phyloP scores from a whole-genome alignment of 2,329 filamentous ascomycete species.

The Trichoderma sp. region DNA sequence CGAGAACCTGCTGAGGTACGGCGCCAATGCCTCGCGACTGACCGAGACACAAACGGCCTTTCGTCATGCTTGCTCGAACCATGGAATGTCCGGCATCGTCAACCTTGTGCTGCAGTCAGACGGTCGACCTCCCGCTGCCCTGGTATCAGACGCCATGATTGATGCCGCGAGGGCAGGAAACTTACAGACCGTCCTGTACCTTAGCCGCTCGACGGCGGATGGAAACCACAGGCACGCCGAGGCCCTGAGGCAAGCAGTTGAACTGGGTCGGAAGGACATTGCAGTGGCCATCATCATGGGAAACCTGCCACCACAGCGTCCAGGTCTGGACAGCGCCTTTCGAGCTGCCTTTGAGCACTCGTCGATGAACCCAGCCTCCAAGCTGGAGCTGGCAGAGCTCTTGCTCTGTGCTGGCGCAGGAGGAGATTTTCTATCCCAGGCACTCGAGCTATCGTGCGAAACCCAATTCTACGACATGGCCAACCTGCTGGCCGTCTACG shows the following conservation, averaged over 20 bases:
- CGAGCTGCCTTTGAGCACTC: constrained; percentile 49
- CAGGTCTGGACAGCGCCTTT: constrained; percentile 55
- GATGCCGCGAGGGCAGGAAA: constrained; percentile 55
- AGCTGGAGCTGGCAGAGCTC: constrained; percentile 56
- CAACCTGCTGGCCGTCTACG: constrained; percentile 54
- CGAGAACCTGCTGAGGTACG: constrained; percentile 54
- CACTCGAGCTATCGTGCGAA: constrained; percentile 52
- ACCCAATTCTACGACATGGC: constrained; percentile 59
- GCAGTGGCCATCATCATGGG: constrained; percentile 58
- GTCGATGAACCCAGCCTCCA: constrained; percentile 52
- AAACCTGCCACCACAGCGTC: constrained; percentile 52
- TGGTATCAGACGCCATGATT: constrained; percentile 54
- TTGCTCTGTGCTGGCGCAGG: constrained; percentile 61
- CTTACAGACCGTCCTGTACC: constrained; percentile 52
- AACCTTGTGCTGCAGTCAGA: constrained; percentile 54
- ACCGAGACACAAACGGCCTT: constrained; percentile 58
- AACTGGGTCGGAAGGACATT: constrained; percentile 55
- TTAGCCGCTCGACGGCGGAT: constrained; percentile 57
- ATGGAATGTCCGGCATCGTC: constrained; percentile 50
- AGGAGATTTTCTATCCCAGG: constrained; percentile 53
- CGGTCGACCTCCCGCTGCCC: constrained; percentile 47
- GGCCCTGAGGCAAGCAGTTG: constrained; percentile 55
- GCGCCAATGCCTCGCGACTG: constrained; percentile 52
- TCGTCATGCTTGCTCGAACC: constrained; percentile 52
- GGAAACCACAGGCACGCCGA: constrained; percentile 55